Percentiles rank a stretch among this genome's conserved stretches.
phyloP scores from a whole-genome alignment of 2,329 filamentous ascomycete species.

The Polychaeton citri region DNA sequence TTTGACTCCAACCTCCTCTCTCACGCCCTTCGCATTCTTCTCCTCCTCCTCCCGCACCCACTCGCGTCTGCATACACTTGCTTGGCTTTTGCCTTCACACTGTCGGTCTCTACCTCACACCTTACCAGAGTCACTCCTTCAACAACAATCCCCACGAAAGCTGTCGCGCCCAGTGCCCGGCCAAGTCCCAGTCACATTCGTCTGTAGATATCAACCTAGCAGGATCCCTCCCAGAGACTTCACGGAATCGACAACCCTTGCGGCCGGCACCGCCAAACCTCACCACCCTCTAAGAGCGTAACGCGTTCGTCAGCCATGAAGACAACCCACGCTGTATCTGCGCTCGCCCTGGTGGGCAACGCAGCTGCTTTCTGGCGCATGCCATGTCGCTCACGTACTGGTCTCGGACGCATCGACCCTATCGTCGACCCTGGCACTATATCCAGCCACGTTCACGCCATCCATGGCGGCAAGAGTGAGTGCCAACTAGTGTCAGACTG shows the following conservation, averaged over 20 bases:
- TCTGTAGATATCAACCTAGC: neutral
- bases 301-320: neutral
- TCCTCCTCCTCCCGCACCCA: neutral
- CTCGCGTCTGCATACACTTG: neutral
- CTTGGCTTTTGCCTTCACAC: neutral
- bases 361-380: conserved; percentile 71
- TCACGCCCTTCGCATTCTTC: neutral
- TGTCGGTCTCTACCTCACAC: neutral
- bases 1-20: neutral
- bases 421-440: conserved; percentile 49
- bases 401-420: conserved; percentile 63
- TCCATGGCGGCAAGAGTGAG: conserved; percentile 67
- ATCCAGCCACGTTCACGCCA: conserved; percentile 56
- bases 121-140: neutral
- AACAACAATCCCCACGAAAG: neutral
- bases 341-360: conserved; percentile 16
- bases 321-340: conserved; percentile 8
- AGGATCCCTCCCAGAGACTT: neutral
- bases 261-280: neutral
- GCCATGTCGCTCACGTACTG: conserved; percentile 61
- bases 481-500: neutral
- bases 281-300: neutral
- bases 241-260: neutral
- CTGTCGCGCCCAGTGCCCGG: neutral
- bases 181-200: neutral